These are phyloP conservation scores for Beauveria scarabaeidicola DNA, from an alignment of 2,329 filamentous ascomycete genomes.

Conservation along the genomic window DNA sequence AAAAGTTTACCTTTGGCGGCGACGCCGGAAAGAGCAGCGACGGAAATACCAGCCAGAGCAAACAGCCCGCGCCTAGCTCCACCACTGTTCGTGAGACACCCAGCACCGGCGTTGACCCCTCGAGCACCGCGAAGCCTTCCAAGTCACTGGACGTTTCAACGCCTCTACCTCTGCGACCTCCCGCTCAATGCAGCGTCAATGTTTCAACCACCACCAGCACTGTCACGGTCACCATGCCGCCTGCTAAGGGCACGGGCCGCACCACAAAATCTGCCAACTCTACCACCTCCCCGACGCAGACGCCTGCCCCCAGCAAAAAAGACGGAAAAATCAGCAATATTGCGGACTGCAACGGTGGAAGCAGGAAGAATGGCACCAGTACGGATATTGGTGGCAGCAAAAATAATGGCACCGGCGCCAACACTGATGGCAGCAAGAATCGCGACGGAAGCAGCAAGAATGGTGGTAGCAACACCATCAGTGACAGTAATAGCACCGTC, in stretches of 20 bases:
- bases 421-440: not conserved
- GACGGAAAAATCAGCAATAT: not conserved
- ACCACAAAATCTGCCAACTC: not conserved
- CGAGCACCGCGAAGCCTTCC: not conserved
- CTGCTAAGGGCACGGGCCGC: not conserved
- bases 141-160: not conserved
- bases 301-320: not conserved
- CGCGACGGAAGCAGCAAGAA: not conserved
- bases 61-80: not conserved
- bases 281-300: not conserved
- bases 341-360: not conserved
- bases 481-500: not conserved
- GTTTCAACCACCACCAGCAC: slow-evolving; percentile 4
- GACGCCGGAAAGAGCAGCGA: not conserved
- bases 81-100: not conserved
- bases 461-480: not conserved
- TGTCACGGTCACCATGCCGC: slow-evolving; percentile 5
- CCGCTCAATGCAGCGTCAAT: not conserved
- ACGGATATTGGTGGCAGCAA: not conserved
- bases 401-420: not conserved
- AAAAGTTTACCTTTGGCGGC: slow-evolving; percentile 31
- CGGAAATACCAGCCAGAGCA: not conserved
- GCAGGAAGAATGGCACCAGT: not conserved
- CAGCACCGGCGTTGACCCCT: not conserved
- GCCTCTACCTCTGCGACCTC: not conserved